Conservation (phyloP, 2,329 filamentous ascomycete genomes). For the Rugonectria rugulosa region DNA sequence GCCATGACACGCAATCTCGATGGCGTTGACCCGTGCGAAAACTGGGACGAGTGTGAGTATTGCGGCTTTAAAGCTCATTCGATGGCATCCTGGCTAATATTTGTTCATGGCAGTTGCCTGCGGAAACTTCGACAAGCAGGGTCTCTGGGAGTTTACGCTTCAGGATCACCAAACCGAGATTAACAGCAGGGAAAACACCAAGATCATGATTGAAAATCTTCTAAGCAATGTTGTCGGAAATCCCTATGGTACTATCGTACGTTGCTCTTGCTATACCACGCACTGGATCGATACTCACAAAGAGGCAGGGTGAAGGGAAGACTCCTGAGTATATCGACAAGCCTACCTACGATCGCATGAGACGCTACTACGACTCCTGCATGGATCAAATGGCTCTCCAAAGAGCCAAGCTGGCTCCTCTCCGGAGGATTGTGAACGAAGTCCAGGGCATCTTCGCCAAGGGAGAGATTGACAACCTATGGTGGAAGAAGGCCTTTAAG, state of each 20-base stretch:
- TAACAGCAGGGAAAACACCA: background rate
- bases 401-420: background rate
- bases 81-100: background rate
- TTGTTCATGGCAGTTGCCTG: slow-evolving; percentile 12
- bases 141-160: background rate
- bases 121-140: slow-evolving; percentile 11
- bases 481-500: background rate
- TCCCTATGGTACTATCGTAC: background rate
- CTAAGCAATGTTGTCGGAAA: background rate
- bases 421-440: slow-evolving; percentile 13
- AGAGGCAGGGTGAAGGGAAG: background rate
- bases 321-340: background rate
- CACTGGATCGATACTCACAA: background rate
- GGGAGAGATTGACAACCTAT: background rate
- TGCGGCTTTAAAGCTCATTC: background rate
- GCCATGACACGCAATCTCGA: background rate
- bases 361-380: slow-evolving; percentile 18
- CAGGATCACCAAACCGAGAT: background rate
- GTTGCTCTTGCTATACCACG: background rate
- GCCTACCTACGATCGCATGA: background rate
- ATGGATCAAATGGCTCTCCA: background rate
- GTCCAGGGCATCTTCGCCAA: slow-evolving; percentile 11
- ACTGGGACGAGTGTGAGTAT: slow-evolving; percentile 29
- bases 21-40: slow-evolving; percentile 17
- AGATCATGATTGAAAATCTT: background rate